A percentile compares a stretch with the other conserved stretches of the same genome.
Evolutionary conservation across 2,329 filamentous ascomycete genomes (phyloP).

Genomic region (Domatiomyces globalis): DNA sequence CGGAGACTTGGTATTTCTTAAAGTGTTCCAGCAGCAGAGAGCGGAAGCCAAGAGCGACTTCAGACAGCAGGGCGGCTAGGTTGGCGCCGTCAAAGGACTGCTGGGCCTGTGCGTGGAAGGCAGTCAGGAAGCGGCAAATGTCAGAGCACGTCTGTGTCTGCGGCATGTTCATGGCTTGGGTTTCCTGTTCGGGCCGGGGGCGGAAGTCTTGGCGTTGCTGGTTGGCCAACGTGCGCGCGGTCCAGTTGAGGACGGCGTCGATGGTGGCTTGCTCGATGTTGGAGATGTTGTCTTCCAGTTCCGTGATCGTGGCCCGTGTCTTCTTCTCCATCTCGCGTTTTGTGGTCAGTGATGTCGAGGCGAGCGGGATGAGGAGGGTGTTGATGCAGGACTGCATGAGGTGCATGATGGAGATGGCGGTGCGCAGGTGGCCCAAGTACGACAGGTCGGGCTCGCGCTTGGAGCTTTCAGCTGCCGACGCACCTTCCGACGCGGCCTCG

Average conservation of each 20-base stretch:
- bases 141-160: conserved; percentile 75
- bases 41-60: conserved; percentile 68
- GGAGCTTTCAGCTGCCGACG: conserved; percentile 58
- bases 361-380: conserved; percentile 78
- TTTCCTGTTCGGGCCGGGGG: conserved; percentile 62
- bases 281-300: conserved; percentile 74
- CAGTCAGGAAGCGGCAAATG: conserved; percentile 66
- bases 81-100: conserved; percentile 71
- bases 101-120: conserved; percentile 47
- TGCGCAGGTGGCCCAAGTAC: conserved; percentile 65
- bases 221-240: conserved; percentile 53
- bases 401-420: conserved; percentile 76
- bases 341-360: conserved; percentile 78
- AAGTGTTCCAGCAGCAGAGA: conserved; percentile 78
- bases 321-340: conserved; percentile 79
- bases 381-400: conserved; percentile 87
- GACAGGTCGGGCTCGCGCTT: conserved; percentile 78
- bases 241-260: conserved; percentile 63
- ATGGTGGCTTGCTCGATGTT: conserved; percentile 54
- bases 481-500: conserved; percentile 58
- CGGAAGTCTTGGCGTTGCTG: conserved; percentile 86
- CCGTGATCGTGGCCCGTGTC: conserved; percentile 55
- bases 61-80: conserved; percentile 64
- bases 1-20: conserved; percentile 84
- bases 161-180: conserved; percentile 50